Evolutionary conservation across 2,329 filamentous ascomycete genomes (phyloP).

Genomic region (Colletotrichum viniferum): DNA sequence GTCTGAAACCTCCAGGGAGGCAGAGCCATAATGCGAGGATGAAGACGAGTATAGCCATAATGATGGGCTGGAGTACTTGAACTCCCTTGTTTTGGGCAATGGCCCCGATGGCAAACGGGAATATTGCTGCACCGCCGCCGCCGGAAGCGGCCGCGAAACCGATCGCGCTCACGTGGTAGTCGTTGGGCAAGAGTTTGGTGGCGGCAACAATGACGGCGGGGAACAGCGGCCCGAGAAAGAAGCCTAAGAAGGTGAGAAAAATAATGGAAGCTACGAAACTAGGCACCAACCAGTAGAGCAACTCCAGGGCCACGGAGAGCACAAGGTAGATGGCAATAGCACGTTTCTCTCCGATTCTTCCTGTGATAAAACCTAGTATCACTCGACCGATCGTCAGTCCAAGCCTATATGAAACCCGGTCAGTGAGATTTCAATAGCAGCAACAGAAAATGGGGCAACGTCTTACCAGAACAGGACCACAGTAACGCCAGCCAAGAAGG

Average conservation of each 20-base stretch:
- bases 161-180: conserved; percentile 79
- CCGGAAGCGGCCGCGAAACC: conserved; percentile 83
- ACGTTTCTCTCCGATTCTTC: conserved; percentile 46
- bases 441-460: conserved; percentile 66
- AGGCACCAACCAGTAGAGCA: conserved; percentile 83
- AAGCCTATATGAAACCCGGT: conserved; percentile 44
- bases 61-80: conserved; percentile 59
- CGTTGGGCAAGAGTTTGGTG: conserved; percentile 74
- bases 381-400: conserved; percentile 79
- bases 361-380: conserved; percentile 77
- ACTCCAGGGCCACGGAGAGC: conserved; percentile 66
- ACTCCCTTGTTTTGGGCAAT: conserved; percentile 66
- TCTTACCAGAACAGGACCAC: conserved; percentile 75
- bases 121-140: conserved; percentile 70
- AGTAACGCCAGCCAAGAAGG: conserved; percentile 76
- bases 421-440: conserved; percentile 44
- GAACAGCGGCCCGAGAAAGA: conserved; percentile 82
- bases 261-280: conserved; percentile 60
- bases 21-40: conserved; percentile 50
- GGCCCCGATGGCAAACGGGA: conserved; percentile 71
- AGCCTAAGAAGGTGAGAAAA: conserved; percentile 64
- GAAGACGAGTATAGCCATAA: conserved; percentile 46
- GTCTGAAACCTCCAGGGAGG: conserved; percentile 41
- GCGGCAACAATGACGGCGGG: conserved; percentile 75
- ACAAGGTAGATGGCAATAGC: conserved; percentile 57